phyloP scores from a whole-genome alignment of 2,329 filamentous ascomycete genomes.

The Diaporthe capsici region DNA sequence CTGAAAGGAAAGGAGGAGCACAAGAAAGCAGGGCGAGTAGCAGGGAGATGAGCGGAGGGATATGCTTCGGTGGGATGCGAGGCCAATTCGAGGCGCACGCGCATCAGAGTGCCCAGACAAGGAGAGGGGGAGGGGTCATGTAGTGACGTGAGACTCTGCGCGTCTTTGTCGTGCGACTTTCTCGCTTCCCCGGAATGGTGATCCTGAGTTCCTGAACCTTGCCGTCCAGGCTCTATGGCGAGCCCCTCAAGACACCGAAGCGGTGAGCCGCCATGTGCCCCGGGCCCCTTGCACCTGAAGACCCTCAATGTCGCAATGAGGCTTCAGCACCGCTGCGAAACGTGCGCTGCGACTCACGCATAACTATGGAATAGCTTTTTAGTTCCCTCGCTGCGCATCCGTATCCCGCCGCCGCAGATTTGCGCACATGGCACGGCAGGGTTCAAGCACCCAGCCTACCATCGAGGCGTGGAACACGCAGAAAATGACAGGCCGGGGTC shows the following conservation, averaged over 20 bases:
- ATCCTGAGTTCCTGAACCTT: conserved; percentile 34
- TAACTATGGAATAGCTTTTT: conserved; percentile 21
- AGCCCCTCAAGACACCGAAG: conserved; percentile 13
- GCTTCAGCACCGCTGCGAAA: conserved; percentile 30
- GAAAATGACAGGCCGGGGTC: conserved; percentile 43
- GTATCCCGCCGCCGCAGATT: conserved; percentile 39
- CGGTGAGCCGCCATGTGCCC: conserved; percentile 23
- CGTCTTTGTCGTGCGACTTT: conserved; percentile 28
- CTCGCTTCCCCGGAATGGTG: conserved; percentile 29
- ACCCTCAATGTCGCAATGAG: conserved; percentile 36
- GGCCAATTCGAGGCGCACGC: neutral
- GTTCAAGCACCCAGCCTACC: conserved; percentile 35
- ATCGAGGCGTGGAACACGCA: conserved; percentile 41
- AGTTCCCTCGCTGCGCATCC: conserved; percentile 5
- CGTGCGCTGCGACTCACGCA: conserved; percentile 24
- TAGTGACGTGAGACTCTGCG: conserved; percentile 31
- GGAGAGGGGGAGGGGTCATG: conserved; percentile 25
- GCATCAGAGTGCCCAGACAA: conserved; percentile 1
- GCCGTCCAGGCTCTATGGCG: conserved; percentile 3
- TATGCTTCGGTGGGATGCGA: conserved; percentile 10
- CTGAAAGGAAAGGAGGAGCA: neutral
- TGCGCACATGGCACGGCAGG: conserved; percentile 42
- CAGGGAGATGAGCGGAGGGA: conserved; percentile 23
- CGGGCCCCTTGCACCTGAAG: conserved; percentile 6
- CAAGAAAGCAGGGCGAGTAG: neutral